Evolutionary conservation across 148 eudicot species (phyloP).

Genomic region (Fallopia convolvulus): DNA sequence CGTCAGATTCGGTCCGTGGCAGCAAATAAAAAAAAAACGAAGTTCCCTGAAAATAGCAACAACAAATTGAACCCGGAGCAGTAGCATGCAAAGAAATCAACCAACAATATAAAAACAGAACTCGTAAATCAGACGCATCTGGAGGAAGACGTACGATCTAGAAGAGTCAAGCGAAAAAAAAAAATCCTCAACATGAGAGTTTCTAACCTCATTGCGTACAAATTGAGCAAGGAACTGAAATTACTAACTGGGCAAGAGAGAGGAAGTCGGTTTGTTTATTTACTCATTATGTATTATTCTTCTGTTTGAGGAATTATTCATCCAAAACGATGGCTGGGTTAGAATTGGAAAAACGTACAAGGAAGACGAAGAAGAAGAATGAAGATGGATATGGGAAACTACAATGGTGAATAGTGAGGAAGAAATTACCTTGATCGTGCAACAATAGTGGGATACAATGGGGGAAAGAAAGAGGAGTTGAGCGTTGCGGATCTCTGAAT

Average conservation of each 20-base stretch:
- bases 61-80: not conserved
- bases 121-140: not conserved
- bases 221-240: not conserved
- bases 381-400: not conserved
- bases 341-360: not conserved
- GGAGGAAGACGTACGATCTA: constrained; percentile 1
- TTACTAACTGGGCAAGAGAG: not conserved
- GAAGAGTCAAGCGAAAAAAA: not conserved
- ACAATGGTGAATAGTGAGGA: not conserved
- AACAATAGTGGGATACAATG: not conserved
- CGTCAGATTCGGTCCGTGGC: not conserved
- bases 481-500: not conserved
- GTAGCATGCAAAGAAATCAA: not conserved
- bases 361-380: not conserved
- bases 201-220: not conserved
- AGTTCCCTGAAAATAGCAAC: not conserved
- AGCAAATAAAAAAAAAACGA: not conserved
- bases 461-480: not conserved
- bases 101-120: not conserved
- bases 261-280: not conserved
- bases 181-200: not conserved
- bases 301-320: not conserved
- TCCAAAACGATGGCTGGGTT: not conserved
- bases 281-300: not conserved
- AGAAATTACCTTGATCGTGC: not conserved